Evolutionary conservation across 2,329 filamentous ascomycete species (phyloP).

Genomic region (Sphaceloma murrayae): DNA sequence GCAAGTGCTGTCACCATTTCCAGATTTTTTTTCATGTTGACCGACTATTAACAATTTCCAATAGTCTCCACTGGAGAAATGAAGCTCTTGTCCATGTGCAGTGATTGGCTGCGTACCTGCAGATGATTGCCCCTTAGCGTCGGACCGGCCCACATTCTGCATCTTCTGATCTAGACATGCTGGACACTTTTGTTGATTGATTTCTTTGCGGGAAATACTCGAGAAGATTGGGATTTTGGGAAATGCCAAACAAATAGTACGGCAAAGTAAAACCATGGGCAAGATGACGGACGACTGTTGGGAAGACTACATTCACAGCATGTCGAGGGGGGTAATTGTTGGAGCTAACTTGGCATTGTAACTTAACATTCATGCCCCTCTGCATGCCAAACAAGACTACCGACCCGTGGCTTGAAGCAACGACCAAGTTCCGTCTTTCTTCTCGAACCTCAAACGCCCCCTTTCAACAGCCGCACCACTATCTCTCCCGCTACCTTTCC

Average conservation of each 20-base stretch:
- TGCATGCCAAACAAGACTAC: constrained; percentile 12
- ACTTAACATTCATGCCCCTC: too few species aligned
- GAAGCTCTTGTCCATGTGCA: not conserved
- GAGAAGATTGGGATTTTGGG: not conserved
- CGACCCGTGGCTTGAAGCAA: constrained; percentile 12
- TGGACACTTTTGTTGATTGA: not conserved
- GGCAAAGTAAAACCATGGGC: not conserved
- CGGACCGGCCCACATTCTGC: constrained; percentile 10
- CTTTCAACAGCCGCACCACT: not conserved
- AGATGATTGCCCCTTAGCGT: constrained; percentile 9
- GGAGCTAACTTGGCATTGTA: too few species aligned
- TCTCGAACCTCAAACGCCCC: constrained; percentile 12
- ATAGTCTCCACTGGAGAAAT: constrained; percentile 7
- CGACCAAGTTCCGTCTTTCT: too few species aligned
- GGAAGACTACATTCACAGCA: too few species aligned
- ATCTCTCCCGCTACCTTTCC: constrained; percentile 15
- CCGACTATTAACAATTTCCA: constrained; percentile 11
- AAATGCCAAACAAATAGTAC: not conserved
- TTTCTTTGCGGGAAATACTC: too few species aligned
- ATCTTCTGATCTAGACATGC: not conserved
- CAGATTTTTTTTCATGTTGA: not conserved
- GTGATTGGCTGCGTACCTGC: constrained; percentile 4
- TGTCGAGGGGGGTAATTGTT: too few species aligned
- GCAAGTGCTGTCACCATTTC: not conserved
- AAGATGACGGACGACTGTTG: not conserved